Base-by-base conservation (phyloP, 371 early-diverging fungal genomes). In the Basidiobolus heterosporus region DNA sequence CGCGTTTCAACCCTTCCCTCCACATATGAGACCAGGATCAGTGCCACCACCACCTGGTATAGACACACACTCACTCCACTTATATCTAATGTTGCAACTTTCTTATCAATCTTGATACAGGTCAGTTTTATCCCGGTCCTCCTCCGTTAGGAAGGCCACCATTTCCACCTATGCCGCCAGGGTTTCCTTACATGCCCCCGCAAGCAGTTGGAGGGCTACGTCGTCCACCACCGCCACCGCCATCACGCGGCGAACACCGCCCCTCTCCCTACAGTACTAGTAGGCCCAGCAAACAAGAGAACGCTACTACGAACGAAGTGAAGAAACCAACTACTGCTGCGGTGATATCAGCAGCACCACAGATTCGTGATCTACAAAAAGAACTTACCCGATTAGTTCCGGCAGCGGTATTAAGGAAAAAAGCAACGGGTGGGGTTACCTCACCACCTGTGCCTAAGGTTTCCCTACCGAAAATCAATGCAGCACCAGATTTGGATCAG, bases 301-400 rank as follows among this genome's bases (percentile, higher is more conserved):
- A 35, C 24, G 6, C 16, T 16, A 14, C 5, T 6, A 15, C 8
- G 3, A 6, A 8, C 8, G 35, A 41, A 35, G n/a, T 35, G 2
- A 8, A 15, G 15, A 17, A 23, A 22, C 20, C 11, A 36, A 30
- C 41, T 5, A 35, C 45, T 13, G 47, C 55, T 2, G 42, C 55
- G 11, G 52, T 61, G 1, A 64, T 64, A 19, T 44, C 57, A 5
- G 65, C 65, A 11, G 60, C 49, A 38, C 65, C 65, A 20, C 55
- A 62, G 50, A 39, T 64, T 22, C 51, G 65, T 15, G 60, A 64
- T 49, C 49, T 64, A 20, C 62, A 56, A 52, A 64, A 64, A 39
- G 65, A 64, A 41, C 43, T 62, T 13, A 61, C 62, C 1, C 46
- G 51, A 5, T 35, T 64, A 13, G 60, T 64, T 7, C 65, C 65